These are phyloP conservation scores for Amanita pseudoporphyria DNA, from an alignment of 768 basidiomycete species.

Conservation along the genomic window DNA sequence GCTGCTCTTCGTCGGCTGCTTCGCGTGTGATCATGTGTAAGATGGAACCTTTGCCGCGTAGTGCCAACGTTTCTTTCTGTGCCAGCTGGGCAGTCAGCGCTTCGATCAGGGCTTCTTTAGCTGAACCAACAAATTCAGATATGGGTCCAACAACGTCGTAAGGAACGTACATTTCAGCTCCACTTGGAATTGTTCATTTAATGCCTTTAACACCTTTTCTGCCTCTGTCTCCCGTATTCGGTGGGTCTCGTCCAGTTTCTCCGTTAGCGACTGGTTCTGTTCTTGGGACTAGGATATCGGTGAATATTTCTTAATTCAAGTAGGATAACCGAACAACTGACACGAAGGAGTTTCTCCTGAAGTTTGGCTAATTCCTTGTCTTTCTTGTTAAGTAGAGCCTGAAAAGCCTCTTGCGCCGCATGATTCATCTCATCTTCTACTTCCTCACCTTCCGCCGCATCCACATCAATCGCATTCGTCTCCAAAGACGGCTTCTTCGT, in stretches of 20 bases:
- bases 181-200: conserved; percentile 41
- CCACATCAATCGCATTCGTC: conserved; percentile 15
- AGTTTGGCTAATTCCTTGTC: conserved; percentile 3
- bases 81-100: conserved; percentile 47
- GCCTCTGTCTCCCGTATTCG: conserved; percentile 55
- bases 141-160: neutral
- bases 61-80: conserved; percentile 43
- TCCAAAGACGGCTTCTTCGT: conserved; percentile 1
- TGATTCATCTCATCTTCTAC: conserved; percentile 14
- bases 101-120: conserved; percentile 27
- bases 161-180: conserved; percentile 37
- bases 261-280: conserved; percentile 37
- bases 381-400: conserved; percentile 10
- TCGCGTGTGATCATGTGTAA: conserved; percentile 67
- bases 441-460: conserved; percentile 13
- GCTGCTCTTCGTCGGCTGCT: conserved; percentile 61
- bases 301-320: neutral
- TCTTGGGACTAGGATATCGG: conserved; percentile 23
- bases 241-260: conserved; percentile 51
- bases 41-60: conserved; percentile 36
- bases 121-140: neutral
- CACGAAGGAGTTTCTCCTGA: conserved; percentile 1
- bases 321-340: conserved; percentile 1
- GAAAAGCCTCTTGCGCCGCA: conserved; percentile 8
- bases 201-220: conserved; percentile 42